Evolutionary conservation across 768 basidiomycete species (phyloP).

Genomic region (Agrocybe chaxingu): DNA sequence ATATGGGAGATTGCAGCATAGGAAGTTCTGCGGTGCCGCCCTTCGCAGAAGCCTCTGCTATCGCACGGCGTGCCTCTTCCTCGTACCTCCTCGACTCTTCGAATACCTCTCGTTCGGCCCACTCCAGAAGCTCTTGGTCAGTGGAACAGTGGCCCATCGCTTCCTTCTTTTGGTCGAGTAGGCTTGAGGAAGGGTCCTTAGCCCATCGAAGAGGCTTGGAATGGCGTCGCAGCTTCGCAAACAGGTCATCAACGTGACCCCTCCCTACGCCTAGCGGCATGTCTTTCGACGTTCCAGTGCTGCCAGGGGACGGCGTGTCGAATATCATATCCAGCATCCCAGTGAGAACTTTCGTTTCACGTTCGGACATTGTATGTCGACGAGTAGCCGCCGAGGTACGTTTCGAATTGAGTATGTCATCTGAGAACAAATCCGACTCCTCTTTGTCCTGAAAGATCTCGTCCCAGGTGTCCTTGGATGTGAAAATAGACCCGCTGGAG

Average conservation of each 20-base stretch:
- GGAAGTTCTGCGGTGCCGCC: constrained; percentile 24
- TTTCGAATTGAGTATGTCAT: constrained; percentile 2
- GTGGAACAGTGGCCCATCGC: constrained; percentile 66
- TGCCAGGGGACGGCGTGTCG: constrained; percentile 18
- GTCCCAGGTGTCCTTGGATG: constrained; percentile 2
- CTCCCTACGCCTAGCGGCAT: constrained; percentile 6
- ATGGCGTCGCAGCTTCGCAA: constrained; percentile 51
- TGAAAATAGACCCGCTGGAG: too few relatives aligned
- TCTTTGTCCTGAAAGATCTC: background rate
- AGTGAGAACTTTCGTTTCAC: constrained; percentile 63
- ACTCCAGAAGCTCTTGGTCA: constrained; percentile 69
- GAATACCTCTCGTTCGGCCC: constrained; percentile 72
- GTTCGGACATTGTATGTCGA: constrained; percentile 60
- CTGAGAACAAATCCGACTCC: constrained; percentile 1
- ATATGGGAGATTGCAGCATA: constrained; percentile 57
- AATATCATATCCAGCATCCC: constrained; percentile 77
- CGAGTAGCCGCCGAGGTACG: background rate
- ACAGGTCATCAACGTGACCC: constrained; percentile 43
- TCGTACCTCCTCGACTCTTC: constrained; percentile 51
- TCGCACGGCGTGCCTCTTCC: constrained; percentile 38
- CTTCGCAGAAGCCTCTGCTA: constrained; percentile 24
- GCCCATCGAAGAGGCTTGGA: constrained; percentile 50
- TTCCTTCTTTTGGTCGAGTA: constrained; percentile 67
- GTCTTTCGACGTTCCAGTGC: background rate
- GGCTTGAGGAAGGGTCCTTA: constrained; percentile 44